Evolutionary conservation across 1,139 yeast species (phyloP), one percentile per base, ranked within the genome.

Genomic region (Pichia sp.): DNA sequence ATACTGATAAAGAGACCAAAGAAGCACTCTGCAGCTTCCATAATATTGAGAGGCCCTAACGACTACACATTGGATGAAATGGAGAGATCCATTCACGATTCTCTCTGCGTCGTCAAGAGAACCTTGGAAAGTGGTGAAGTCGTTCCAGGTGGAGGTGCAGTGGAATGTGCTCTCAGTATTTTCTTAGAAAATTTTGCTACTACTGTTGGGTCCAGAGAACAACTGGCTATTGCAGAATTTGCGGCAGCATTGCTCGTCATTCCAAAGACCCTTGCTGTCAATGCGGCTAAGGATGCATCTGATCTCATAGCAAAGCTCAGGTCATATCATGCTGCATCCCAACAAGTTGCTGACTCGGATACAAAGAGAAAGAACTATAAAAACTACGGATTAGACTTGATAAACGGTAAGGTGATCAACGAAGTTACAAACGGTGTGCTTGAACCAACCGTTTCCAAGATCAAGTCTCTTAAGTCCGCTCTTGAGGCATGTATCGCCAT

Each of bases 131-230:
- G 93, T 54, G 97, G 97, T 13, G 65, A 74, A 48, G 93, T 93
- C 40, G 98, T 93, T 9, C 97, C 98, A 32, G 99, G 99, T 40
- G 99, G 98, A 46, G 99, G 99, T 45, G 96, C 97, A 17, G 98
- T 91, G 32, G 99, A 93, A 65, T 72, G 96, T 32, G 96, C 98
- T 10, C 72, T 93, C 52, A 88, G 87, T 65, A 87, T 93, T 41
- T 93, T 86, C 60, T 71, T 93, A 58, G 98, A 93, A 62, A 91
- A 86, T 60, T 91, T 93, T 62, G 98, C 98, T 30, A 91, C 98
- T 9, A 87, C 97, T 1, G 91, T 88, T 41, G 97, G 97, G 4
- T 86, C 96, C 17, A 77, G 99, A 57, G 99, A 93, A 62, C 99
- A 93, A 62, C 72, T 91, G 53, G 98, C 98, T 9, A 91, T 93